Evolutionary conservation across 1,284 basidiomycete genomes (phyloP), one percentile per base, ranked within the genome.

Genomic region (Erythrobasidium hasegawianum): DNA sequence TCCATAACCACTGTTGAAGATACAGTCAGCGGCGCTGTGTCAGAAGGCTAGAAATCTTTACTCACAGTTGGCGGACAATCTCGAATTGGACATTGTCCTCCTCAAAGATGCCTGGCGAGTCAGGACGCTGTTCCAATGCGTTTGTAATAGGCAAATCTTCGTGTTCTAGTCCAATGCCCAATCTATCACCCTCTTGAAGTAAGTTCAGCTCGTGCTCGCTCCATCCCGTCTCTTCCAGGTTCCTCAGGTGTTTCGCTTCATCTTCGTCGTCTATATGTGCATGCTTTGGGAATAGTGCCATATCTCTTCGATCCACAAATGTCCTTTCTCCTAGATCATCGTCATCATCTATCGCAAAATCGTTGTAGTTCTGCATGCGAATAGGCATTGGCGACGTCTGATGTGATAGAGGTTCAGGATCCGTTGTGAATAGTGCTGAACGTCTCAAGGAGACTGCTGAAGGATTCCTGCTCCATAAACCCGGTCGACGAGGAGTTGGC

Each of bases 151-250:
- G 62, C 24, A 27, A 40, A 1, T 70, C 72, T 20, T 73, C 71
- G 22, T 72, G 67, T 59, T 66, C 68, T 11, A 71, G 68, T 2
- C 69, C 73, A 20, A 75, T 70, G 1, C 70, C 72, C 20, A 75
- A 60, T 29, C 72, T 53, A 38, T 75, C 73, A 10, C 73, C 73
- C 38, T 73, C 72, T 14, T 67, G 64, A 50, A 75, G 73, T 14
- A 72, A 67, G 9, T 72, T 71, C 14, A 74, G 56, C 53, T 57
- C 69, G 59, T 62, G 50, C 60, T 72, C 50, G 59, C 57, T 43
- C 70, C 64, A 22, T 14, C 50, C 24, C 45, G 14, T 33, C n/a
- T 64, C 43, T 43, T 53, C 62, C 20, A 60, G 45, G 50, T 64
- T 54, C 29, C 58, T 59, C 49, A 64, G 38, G 49, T 60, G 57